Conservation (phyloP, 1,284 basidiomycete species). For the Malassezia arunalokei region DNA sequence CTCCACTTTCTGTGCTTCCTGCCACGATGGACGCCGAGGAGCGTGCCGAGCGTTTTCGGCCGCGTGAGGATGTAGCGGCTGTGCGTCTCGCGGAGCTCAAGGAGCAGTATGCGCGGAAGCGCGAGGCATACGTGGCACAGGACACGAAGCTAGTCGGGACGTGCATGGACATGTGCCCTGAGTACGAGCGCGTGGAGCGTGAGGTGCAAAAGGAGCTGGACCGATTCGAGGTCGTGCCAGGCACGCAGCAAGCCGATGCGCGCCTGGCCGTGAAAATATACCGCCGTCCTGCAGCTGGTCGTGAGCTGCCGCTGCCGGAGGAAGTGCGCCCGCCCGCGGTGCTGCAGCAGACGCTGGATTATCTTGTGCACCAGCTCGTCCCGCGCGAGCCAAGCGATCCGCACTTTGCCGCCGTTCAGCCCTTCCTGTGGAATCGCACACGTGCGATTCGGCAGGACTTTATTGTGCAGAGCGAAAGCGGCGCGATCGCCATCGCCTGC, state of each 20-base stretch:
- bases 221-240: constrained; percentile 59
- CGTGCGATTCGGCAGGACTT: constrained; percentile 85
- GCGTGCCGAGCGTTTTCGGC: constrained; percentile 12
- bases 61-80: constrained; percentile 6
- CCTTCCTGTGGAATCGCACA: constrained; percentile 83
- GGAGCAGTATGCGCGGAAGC: constrained; percentile 57
- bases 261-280: constrained; percentile 83
- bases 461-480: constrained; percentile 76
- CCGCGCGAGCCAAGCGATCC: constrained; percentile 49
- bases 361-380: constrained; percentile 74
- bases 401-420: constrained; percentile 61
- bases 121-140: constrained; percentile 63
- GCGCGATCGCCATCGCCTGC: constrained; percentile 67
- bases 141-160: constrained; percentile 81
- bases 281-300: constrained; percentile 75
- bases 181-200: constrained; percentile 78
- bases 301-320: constrained; percentile 70
- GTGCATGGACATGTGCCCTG: constrained; percentile 84
- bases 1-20: neutral
- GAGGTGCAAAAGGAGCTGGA: constrained; percentile 81
- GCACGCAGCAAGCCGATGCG: constrained; percentile 62
- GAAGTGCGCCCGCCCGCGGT: constrained; percentile 78
- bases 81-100: constrained; percentile 46
- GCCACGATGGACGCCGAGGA: constrained; percentile 2
- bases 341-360: constrained; percentile 73